Conservation (phyloP, 352 stramenopile genomes). For the Salisapilia sapeloensis region DNA sequence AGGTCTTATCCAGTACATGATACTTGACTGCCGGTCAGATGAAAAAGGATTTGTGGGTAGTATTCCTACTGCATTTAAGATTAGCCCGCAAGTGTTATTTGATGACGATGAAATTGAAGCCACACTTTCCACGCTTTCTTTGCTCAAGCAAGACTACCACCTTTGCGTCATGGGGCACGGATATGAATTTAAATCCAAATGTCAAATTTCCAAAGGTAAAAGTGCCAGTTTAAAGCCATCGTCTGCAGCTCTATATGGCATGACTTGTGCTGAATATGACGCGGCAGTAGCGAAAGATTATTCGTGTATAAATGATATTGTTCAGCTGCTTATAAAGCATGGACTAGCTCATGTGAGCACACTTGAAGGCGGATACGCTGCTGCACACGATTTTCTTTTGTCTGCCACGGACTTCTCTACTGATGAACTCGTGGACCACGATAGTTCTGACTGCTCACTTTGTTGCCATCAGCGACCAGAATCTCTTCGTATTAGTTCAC, state of each 20-base stretch:
- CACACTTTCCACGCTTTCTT: constrained; percentile 44
- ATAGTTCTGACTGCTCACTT: constrained; percentile 32
- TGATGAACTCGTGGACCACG: constrained; percentile 57
- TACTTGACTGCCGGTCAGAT: constrained; percentile 47
- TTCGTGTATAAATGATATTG: constrained; percentile 37
- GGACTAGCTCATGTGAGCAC: constrained; percentile 63
- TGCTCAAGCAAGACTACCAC: constrained; percentile 46
- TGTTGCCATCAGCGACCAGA: constrained; percentile 50
- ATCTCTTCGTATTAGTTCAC: no score
- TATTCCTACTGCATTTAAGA: constrained; percentile 61
- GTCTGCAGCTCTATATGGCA: no score
- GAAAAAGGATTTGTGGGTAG: constrained; percentile 24
- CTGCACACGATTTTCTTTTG: constrained; percentile 28
- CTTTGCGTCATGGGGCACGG: constrained; percentile 70
- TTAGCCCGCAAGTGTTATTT: constrained; percentile 45
- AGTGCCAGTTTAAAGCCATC: no score
- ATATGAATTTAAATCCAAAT: constrained; percentile 22
- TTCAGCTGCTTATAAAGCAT: constrained; percentile 56
- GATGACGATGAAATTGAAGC: constrained; percentile 31
- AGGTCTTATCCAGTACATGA: constrained; percentile 65
- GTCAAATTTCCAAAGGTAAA: constrained; percentile 5
- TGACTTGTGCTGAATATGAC: no score
- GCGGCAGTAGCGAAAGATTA: constrained; percentile 50
- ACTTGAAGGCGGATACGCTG: constrained; percentile 50
- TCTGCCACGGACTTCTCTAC: constrained; percentile 25